A percentile compares a stretch with the other conserved stretches of the same genome.
Evolutionary conservation across 805 yeast genomes (phyloP).

Genomic region (Candida chilensis): DNA sequence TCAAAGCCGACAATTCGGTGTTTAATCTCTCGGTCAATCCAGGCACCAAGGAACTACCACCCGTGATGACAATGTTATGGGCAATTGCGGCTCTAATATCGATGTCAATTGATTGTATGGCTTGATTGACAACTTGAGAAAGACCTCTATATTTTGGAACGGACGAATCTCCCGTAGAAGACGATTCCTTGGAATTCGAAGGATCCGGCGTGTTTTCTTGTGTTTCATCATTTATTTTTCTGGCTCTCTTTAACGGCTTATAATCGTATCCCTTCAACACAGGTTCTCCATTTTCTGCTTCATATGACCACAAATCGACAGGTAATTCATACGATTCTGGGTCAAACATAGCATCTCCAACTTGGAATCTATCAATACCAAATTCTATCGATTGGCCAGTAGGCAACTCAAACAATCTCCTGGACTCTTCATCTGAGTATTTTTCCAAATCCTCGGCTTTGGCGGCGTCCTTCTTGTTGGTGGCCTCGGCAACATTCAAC

Average conservation of each 20-base stretch:
- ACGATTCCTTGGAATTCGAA: too few species aligned
- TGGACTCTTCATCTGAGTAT: conserved; percentile 15
- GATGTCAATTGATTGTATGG: conserved; percentile 57
- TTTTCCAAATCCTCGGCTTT: conserved; percentile 9
- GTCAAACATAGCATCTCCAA: conserved; percentile 68
- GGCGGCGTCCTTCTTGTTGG: conserved; percentile 10
- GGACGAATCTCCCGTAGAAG: too few species aligned
- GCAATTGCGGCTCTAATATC: conserved; percentile 81
- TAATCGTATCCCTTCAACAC: conserved; percentile 51
- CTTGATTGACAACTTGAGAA: conserved; percentile 50
- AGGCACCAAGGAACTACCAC: conserved; percentile 74
- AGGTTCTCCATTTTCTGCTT: conserved; percentile 43
- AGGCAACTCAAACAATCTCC: conserved; percentile 63
- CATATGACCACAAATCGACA: conserved; percentile 14
- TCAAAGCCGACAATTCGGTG: conserved; percentile 54
- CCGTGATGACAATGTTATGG: conserved; percentile 81
- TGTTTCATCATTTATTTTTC: conserved; percentile 23
- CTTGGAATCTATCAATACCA: conserved; percentile 46
- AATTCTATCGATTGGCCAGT: conserved; percentile 62
- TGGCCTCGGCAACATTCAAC: conserved; percentile 9
- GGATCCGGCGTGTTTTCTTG: conserved; percentile 21
- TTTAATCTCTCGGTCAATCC: conserved; percentile 73
- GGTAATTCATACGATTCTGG: conserved; percentile 38
- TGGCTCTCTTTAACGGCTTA: conserved; percentile 60
- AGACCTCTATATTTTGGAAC: conserved; percentile 31